Conservation (phyloP, 2,329 filamentous ascomycete genomes). For the Aspergillus bombycis region DNA sequence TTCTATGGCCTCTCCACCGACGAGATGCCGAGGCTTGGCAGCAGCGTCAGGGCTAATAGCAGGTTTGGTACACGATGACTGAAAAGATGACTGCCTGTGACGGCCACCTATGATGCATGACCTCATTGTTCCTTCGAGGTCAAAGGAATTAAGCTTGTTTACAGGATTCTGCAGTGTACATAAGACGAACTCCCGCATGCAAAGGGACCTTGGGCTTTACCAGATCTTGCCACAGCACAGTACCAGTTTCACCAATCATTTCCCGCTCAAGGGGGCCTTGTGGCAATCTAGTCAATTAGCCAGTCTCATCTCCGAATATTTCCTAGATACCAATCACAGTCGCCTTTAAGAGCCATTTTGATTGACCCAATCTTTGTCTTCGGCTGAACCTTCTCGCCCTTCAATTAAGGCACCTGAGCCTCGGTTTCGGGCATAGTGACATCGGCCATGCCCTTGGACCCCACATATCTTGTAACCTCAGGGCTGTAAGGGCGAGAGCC, state of each 20-base stretch:
- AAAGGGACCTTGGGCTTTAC: background rate
- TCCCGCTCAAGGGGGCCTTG: too few species aligned
- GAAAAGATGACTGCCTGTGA: background rate
- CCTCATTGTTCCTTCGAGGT: background rate
- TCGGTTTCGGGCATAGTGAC: background rate
- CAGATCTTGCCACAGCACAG: too few species aligned
- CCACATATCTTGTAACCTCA: background rate
- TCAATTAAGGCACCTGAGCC: background rate
- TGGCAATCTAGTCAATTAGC: background rate
- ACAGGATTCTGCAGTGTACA: background rate
- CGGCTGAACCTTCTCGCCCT: background rate
- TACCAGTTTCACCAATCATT: too few species aligned
- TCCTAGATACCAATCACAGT: background rate
- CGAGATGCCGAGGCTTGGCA: background rate
- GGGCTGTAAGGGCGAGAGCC: background rate
- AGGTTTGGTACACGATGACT: background rate
- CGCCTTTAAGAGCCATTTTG: background rate
- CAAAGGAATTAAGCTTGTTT: background rate
- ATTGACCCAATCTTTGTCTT: background rate
- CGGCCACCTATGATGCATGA: background rate
- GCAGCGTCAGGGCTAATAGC: background rate
- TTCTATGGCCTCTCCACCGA: background rate
- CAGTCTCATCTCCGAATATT: background rate
- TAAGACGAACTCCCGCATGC: background rate
- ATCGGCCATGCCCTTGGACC: conserved; percentile 1